Evolutionary conservation across 2,329 filamentous ascomycete species (phyloP).

Genomic region (Dactylonectria macrodidyma): DNA sequence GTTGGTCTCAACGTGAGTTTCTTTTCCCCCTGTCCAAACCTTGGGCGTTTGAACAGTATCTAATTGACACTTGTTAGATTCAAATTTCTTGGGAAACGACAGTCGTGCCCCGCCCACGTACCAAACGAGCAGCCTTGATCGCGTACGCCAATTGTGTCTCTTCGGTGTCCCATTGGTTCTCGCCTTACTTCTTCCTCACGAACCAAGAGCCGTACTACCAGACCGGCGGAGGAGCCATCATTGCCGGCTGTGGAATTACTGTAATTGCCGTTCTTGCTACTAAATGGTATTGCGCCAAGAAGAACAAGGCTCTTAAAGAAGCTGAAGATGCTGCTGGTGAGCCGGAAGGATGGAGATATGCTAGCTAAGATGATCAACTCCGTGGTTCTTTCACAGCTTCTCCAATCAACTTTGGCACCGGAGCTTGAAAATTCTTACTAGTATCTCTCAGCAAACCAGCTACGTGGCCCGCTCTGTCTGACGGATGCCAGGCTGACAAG

Average conservation of each 20-base stretch:
- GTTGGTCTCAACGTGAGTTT: constrained; percentile 50
- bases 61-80: constrained; percentile 33
- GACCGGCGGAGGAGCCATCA: constrained; percentile 45
- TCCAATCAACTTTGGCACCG: too few relatives aligned
- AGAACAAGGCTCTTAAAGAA: too few relatives aligned
- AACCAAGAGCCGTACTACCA: constrained; percentile 46
- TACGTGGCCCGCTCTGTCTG: too few relatives aligned
- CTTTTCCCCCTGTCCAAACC: not conserved
- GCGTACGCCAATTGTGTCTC: constrained; percentile 57
- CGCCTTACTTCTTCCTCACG: constrained; percentile 53
- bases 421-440: too few relatives aligned
- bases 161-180: constrained; percentile 57
- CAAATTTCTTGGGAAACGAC: constrained; percentile 58
- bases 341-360: too few relatives aligned
- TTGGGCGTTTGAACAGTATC: too few relatives aligned
- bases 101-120: constrained; percentile 54
- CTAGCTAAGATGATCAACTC: too few relatives aligned
- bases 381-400: too few relatives aligned
- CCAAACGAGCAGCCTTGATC: constrained; percentile 57
- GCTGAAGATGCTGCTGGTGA: too few relatives aligned
- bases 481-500: too few relatives aligned
- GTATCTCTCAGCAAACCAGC: too few relatives aligned
- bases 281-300: not conserved
- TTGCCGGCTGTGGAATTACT: constrained; percentile 38
- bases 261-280: too few relatives aligned